phyloP scores from a whole-genome alignment of 2,329 filamentous ascomycete species.

The Scopulariopsis brevicaulis region DNA sequence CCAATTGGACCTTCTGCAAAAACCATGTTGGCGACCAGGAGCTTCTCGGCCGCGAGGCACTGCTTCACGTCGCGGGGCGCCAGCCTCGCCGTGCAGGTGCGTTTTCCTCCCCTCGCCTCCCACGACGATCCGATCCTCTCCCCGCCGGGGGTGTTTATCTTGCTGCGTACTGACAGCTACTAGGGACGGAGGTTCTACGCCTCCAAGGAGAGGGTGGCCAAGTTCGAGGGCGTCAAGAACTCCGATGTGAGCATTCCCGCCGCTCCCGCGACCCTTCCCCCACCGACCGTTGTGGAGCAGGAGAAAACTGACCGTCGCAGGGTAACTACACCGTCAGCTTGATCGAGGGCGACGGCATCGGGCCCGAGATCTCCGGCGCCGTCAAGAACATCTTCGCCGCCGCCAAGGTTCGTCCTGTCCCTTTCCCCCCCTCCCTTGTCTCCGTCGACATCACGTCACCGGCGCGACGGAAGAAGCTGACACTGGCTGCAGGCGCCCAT shows the following conservation, averaged over 20 bases:
- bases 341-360: constrained; percentile 98
- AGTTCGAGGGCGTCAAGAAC: constrained; percentile 87
- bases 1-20: constrained; percentile 13
- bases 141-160: not conserved
- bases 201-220: constrained; percentile 56
- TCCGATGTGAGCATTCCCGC: constrained; percentile 54
- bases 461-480: not conserved
- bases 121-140: constrained; percentile 6
- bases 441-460: constrained; percentile 2
- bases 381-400: constrained; percentile 98
- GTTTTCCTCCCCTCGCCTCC: constrained; percentile 14
- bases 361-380: constrained; percentile 92
- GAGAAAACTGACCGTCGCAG: constrained; percentile 36
- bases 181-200: constrained; percentile 2
- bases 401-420: constrained; percentile 57
- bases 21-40: constrained; percentile 76
- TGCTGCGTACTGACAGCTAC: not conserved
- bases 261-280: constrained; percentile 6
- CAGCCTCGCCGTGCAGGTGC: constrained; percentile 44
- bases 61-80: constrained; percentile 55
- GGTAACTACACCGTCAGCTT: constrained; percentile 93
- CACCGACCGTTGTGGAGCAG: constrained; percentile 1
- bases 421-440: not conserved
- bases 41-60: constrained; percentile 65
- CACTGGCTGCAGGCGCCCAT: constrained; percentile 59